Percentiles rank a stretch among this genome's conserved stretches.
phyloP scores from a whole-genome alignment of 352 stramenopile species.

The Pythium rhizo-oryzae region DNA sequence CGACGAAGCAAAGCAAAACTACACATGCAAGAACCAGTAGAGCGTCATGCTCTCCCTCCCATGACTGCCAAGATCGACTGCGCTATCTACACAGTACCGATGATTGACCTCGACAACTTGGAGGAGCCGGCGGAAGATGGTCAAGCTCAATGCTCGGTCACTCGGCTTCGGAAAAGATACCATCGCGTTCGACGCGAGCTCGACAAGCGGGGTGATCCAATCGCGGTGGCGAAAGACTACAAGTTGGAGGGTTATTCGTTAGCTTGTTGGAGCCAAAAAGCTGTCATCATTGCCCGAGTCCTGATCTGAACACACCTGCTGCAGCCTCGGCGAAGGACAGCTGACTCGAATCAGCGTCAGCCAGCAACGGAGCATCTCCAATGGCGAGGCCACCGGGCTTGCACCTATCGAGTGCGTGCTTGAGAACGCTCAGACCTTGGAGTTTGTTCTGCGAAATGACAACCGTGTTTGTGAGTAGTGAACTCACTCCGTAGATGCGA shows the following conservation, averaged over 20 bases:
- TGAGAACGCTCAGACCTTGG: conserved; percentile 16
- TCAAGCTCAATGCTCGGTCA: conserved; percentile 44
- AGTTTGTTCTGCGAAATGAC: conserved; percentile 6
- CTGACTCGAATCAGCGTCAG: background rate
- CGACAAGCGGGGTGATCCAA: conserved; percentile 60
- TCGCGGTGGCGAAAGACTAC: conserved; percentile 44
- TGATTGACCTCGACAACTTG: conserved; percentile 36
- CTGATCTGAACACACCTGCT: background rate
- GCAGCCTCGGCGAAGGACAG: conserved; percentile 7
- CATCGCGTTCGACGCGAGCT: conserved; percentile 74
- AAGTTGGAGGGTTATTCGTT: background rate
- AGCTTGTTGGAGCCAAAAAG: background rate
- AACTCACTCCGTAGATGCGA: too few relatives aligned
- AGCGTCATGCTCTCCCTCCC: background rate
- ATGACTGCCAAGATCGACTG: too few relatives aligned
- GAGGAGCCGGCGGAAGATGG: conserved; percentile 39
- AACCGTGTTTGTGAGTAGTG: background rate
- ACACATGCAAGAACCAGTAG: background rate
- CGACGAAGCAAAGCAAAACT: conserved; percentile 56
- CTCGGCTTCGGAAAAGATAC: conserved; percentile 52
- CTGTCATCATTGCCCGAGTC: background rate
- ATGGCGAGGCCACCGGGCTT: conserved; percentile 2
- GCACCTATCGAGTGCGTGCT: conserved; percentile 11
- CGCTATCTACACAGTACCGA: conserved; percentile 43
- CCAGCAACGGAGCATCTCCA: too few relatives aligned